Evolutionary conservation across 2,329 filamentous ascomycete genomes (phyloP), one percentile per base, ranked within the genome.

Genomic region (Cladosporium oxysporum): DNA sequence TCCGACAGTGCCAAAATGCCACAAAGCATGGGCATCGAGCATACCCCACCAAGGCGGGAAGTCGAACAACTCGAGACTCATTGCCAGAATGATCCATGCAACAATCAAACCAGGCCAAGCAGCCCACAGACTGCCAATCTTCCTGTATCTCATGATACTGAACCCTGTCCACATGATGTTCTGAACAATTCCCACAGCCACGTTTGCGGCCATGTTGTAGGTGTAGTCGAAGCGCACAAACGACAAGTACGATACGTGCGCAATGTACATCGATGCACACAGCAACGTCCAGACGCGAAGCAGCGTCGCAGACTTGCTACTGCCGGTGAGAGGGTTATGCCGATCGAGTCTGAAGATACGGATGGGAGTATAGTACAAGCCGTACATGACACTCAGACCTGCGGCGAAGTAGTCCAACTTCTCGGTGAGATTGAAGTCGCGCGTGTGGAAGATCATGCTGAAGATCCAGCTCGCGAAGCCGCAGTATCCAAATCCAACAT

Each of bases 161-260:
- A 96, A 97, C 78, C 87, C 90, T 52, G 85, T 91, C 95, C 95
- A 98, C 66, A 98, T 80, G 4, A 89, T 62, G 73, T 98, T 97
- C 75, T 93, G 90, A 5, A 93, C 78, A 49, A 93, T 82, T 3
- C 95, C 95, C 12, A 91, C 87, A 3, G 85, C 87, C 23, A 99
- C 91, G 74, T 98, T 99, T 61, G 93, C 95, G 1, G 90, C 88
- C 93, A 99, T 98, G 77, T 99, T 99, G 81, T 99, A 99, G 5
- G 90, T 91, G 77, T 99, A 99, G 78, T 98, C 91, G 91, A 95
- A 99, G 21, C 84, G 83, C 83, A 93, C 91, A 71, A 92, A 87
- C 75, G 90, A 92, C 64, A 99, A 84, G 77, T 97, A 99, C 55
- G 83, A 85, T 58, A 97, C 88, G 76, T 99, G 95, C 64, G 85